Conservation (phyloP, 139 green algal genomes). For the Chlamydomonas sphaeroides region DNA sequence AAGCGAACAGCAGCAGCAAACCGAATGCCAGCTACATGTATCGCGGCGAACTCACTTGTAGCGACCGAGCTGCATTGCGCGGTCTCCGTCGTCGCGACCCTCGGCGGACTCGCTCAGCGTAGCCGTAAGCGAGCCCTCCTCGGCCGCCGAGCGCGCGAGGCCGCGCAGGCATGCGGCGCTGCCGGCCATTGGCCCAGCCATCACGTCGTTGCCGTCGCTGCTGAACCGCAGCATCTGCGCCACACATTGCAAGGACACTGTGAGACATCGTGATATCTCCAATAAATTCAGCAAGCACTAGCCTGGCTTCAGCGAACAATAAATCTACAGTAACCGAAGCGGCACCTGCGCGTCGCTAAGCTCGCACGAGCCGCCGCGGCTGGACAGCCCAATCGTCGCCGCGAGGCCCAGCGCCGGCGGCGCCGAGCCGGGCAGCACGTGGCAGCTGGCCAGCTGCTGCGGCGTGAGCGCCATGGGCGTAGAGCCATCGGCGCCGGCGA, state of each 20-base stretch:
- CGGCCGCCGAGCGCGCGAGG: not conserved
- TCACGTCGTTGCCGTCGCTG: slow-evolving; percentile 4
- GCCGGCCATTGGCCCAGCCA: not conserved
- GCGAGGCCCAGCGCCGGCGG: slow-evolving; percentile 20
- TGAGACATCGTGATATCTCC: too few relatives aligned
- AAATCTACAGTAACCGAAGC: too few relatives aligned
- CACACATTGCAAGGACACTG: too few relatives aligned
- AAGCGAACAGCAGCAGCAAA: too few relatives aligned
- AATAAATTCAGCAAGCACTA: too few relatives aligned
- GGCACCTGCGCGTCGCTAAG: slow-evolving; percentile 7
- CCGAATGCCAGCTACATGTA: too few relatives aligned
- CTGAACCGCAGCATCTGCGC: not conserved
- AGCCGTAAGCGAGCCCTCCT: too few relatives aligned
- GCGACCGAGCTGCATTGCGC: not conserved
- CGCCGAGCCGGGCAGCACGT: slow-evolving; percentile 13
- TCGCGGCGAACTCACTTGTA: slow-evolving; percentile 27
- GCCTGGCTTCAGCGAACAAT: too few relatives aligned
- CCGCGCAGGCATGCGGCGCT: not conserved
- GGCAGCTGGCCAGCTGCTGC: slow-evolving; percentile 8
- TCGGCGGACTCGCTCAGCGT: too few relatives aligned
- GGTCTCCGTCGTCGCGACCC: too few relatives aligned
- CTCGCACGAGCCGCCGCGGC: slow-evolving; percentile 14
- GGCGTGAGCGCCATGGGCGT: not conserved
- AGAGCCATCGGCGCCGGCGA: not conserved
- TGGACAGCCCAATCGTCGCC: not conserved